Percentiles rank a stretch among this genome's conserved stretches.
Evolutionary conservation across 768 basidiomycete species (phyloP).

Genomic region (Daedaleopsis nitida): DNA sequence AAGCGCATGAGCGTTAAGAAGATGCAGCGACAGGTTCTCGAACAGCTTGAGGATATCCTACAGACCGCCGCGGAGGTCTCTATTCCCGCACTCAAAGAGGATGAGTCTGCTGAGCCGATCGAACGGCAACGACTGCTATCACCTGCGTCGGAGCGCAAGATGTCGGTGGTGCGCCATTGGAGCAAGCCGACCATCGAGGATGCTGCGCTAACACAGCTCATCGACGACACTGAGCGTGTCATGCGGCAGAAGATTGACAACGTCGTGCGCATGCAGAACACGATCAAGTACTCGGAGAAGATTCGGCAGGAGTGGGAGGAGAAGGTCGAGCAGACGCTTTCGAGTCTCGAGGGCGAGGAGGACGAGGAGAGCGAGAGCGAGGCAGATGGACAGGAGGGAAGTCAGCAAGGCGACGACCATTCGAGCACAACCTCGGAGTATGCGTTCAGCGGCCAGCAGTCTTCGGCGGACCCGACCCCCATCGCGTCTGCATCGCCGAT

Average conservation of each 20-base stretch:
- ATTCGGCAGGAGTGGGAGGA: slow-evolving; percentile 98
- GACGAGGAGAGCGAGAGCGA: slow-evolving; percentile 45
- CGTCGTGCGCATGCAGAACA: slow-evolving; percentile 95
- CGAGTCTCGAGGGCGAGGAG: slow-evolving; percentile 58
- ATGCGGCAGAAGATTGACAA: slow-evolving; percentile 94
- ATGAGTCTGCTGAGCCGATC: slow-evolving; percentile 88
- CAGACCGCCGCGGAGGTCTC: slow-evolving; percentile 80
- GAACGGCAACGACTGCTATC: slow-evolving; percentile 91
- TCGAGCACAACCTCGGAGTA: slow-evolving; percentile 71
- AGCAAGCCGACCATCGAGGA: slow-evolving; percentile 84
- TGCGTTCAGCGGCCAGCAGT: slow-evolving; percentile 48
- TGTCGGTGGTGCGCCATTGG: slow-evolving; percentile 85
- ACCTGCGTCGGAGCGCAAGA: slow-evolving; percentile 85
- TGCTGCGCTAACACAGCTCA: slow-evolving; percentile 76
- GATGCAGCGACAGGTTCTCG: slow-evolving; percentile 77
- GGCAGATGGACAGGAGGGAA: slow-evolving; percentile 27
- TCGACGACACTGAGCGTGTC: slow-evolving; percentile 85
- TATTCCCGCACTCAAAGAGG: slow-evolving; percentile 87
- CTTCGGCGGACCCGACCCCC: slow-evolving; percentile 68
- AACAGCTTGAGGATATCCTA: slow-evolving; percentile 86
- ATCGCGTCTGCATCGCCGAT: slow-evolving; percentile 56
- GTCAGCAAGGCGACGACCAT: slow-evolving; percentile 44
- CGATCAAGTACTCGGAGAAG: slow-evolving; percentile 95
- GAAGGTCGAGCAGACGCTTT: slow-evolving; percentile 71
- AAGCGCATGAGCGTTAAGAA: slow-evolving; percentile 80